Evolutionary conservation across 1,284 basidiomycete genomes (phyloP).

Genomic region (Cryptococcus sp.): DNA sequence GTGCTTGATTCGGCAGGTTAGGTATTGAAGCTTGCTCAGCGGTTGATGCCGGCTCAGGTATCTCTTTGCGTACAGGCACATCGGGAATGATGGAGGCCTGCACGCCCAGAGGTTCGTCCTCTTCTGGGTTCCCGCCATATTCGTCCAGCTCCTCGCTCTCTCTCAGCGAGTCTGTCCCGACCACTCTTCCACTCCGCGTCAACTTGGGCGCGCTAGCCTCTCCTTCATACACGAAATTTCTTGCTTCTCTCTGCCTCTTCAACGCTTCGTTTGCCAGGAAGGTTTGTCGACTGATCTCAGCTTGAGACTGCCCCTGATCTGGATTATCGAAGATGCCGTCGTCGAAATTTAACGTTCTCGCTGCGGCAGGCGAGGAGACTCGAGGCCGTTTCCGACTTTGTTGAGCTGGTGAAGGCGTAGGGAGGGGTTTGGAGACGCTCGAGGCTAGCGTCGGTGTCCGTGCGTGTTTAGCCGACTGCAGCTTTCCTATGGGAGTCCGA

Average conservation of each 20-base stretch:
- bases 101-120: slow-evolving; percentile 16
- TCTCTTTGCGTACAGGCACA: slow-evolving; percentile 3
- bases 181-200: slow-evolving; percentile 45
- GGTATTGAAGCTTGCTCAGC: neutral
- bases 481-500: neutral
- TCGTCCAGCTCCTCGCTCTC: slow-evolving; percentile 21
- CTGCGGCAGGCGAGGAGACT: slow-evolving; percentile 6
- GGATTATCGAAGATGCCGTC: slow-evolving; percentile 15
- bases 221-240: slow-evolving; percentile 50
- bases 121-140: slow-evolving; percentile 24
- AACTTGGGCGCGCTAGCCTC: slow-evolving; percentile 45
- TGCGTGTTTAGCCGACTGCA: neutral
- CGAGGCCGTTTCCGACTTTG: slow-evolving; percentile 9
- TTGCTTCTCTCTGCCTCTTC: slow-evolving; percentile 44
- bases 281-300: slow-evolving; percentile 17
- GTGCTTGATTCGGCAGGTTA: slow-evolving; percentile 19
- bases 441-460: slow-evolving; percentile 18
- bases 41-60: neutral
- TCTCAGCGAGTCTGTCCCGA: slow-evolving; percentile 14
- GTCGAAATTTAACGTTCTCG: slow-evolving; percentile 13
- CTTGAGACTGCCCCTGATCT: neutral
- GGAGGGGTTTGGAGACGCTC: slow-evolving; percentile 9
- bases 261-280: slow-evolving; percentile 49
- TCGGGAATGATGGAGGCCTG: slow-evolving; percentile 18
- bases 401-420: slow-evolving; percentile 18